These are phyloP conservation scores for Xylaria flabelliformis DNA, from an alignment of 495 filamentous ascomycete species.

Conservation along the genomic window DNA sequence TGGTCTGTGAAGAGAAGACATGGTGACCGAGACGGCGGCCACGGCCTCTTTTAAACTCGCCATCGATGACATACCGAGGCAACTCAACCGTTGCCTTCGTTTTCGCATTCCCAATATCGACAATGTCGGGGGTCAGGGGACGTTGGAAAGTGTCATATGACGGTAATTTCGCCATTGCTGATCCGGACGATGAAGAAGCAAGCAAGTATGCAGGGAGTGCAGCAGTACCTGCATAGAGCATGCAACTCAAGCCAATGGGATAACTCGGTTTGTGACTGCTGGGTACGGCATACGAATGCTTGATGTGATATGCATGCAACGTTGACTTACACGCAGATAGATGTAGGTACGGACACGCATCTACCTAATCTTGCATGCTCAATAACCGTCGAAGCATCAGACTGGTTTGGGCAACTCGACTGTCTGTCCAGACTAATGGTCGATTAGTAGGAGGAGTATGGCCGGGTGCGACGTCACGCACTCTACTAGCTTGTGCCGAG, in stretches of 20 bases:
- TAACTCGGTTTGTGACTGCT: too few relatives aligned
- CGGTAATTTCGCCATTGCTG: slow-evolving; percentile 12
- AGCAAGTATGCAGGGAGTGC: not conserved
- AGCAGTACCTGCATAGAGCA: slow-evolving; percentile 7
- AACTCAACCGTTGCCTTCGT: not conserved
- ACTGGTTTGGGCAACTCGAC: slow-evolving; percentile 4
- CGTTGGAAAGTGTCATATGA: slow-evolving; percentile 17
- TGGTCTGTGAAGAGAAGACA: slow-evolving; percentile 12
- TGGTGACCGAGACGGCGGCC: not conserved
- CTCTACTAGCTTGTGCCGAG: not conserved
- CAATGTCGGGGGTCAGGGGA: not conserved
- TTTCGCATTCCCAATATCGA: not conserved
- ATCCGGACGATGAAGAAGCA: not conserved
- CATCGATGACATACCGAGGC: not conserved
- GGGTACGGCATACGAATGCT: not conserved
- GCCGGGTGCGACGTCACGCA: slow-evolving; percentile 14
- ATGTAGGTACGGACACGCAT: not conserved
- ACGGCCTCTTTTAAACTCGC: slow-evolving; percentile 1
- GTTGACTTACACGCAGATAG: not conserved
- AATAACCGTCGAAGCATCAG: not conserved
- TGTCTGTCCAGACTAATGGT: not conserved
- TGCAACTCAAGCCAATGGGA: not conserved
- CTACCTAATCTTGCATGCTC: not conserved
- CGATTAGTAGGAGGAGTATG: not conserved
- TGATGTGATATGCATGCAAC: not conserved